A percentile compares a stretch with the other conserved stretches of the same genome.
Evolutionary conservation across 257 asterid species (phyloP).

Genomic region (Gardenia jasminoides): DNA sequence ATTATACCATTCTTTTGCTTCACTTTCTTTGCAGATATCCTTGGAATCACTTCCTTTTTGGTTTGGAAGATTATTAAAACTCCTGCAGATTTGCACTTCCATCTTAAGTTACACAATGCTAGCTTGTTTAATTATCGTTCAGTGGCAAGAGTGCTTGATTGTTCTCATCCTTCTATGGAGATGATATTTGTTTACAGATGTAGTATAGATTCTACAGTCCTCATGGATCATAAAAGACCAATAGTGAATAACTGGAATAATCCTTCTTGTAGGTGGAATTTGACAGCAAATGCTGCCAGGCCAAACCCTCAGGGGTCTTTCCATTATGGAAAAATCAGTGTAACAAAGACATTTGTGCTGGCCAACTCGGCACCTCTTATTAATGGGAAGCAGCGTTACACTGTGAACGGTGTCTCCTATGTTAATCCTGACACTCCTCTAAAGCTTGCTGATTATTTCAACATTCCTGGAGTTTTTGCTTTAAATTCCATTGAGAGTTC

Average conservation of each 20-base stretch:
- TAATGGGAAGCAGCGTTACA: conserved; percentile 72
- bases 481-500: conserved; percentile 51
- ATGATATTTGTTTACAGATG: background rate
- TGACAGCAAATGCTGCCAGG: conserved; percentile 97
- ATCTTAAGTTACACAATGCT: background rate
- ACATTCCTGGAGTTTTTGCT: conserved; percentile 81
- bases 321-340: conserved; percentile 70
- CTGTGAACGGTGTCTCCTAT: conserved; percentile 74
- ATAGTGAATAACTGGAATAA: background rate
- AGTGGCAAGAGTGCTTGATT: background rate
- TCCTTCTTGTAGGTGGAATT: conserved; percentile 70
- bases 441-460: conserved; percentile 89
- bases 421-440: conserved; percentile 75
- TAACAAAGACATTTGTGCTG: conserved; percentile 66
- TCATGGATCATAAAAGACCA: background rate
- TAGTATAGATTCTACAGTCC: background rate
- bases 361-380: conserved; percentile 77
- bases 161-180: background rate
- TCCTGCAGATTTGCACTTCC: background rate
- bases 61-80: background rate
- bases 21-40: background rate
- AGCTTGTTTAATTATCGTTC: background rate
- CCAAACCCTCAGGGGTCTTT: conserved; percentile 97
- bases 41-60: background rate
- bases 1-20: background rate